Evolutionary conservation across 2,329 filamentous ascomycete species (phyloP).

Genomic region (Sporothrix brasiliensis): DNA sequence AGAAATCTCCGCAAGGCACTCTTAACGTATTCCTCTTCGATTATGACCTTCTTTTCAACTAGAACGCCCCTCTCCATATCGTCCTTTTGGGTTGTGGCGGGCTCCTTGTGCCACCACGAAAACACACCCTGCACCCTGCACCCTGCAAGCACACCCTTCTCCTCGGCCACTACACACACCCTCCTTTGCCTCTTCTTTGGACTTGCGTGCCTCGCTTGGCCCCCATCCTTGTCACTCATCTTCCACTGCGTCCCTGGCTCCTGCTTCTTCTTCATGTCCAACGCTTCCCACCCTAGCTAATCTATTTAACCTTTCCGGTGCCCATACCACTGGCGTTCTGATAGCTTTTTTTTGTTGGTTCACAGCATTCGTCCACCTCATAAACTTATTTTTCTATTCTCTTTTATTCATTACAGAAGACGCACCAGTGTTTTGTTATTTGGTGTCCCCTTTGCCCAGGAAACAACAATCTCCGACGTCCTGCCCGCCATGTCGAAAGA

Average conservation of each 20-base stretch:
- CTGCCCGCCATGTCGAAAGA: conserved; percentile 32
- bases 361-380: background rate
- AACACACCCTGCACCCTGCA: conserved; percentile 15
- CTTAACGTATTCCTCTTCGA: background rate
- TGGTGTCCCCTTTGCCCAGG: background rate
- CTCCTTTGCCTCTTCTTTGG: background rate
- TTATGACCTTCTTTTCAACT: conserved; percentile 19
- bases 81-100: conserved; percentile 9
- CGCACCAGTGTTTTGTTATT: background rate
- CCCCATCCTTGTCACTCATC: conserved; percentile 16
- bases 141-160: conserved; percentile 5
- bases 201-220: background rate
- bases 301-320: conserved; percentile 27
- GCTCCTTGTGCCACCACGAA: conserved; percentile 12
- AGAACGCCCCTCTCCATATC: conserved; percentile 7
- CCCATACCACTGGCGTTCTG: background rate
- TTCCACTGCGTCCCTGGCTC: background rate
- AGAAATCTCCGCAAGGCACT: background rate
- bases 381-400: background rate
- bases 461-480: background rate
- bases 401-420: background rate
- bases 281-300: background rate
- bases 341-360: background rate
- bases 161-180: conserved; percentile 7
- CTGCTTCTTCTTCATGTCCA: background rate